Base-by-base conservation (phyloP, 371 early-diverging fungal species). In the Circinella minor region DNA sequence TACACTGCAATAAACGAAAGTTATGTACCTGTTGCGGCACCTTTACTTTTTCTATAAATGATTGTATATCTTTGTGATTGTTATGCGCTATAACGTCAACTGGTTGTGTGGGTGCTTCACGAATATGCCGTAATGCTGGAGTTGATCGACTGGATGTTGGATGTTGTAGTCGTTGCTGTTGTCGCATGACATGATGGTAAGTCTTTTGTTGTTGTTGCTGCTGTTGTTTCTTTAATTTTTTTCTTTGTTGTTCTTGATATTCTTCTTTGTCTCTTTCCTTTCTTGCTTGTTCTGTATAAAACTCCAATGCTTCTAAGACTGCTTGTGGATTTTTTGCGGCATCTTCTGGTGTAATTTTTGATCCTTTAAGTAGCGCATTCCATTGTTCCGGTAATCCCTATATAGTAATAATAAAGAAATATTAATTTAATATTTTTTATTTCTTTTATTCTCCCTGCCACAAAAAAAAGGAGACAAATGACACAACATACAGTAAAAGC, bases 291-390 rank as follows among this genome's bases (percentile, higher is more conserved):
- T 93, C 94, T 17, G 97, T 94, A 78, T 96, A 97, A 76, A 96
- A 97, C 74, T 96, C 95, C 59, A 96, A 86, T 36, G 96, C 96
- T 73, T 96, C 96, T 62, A 96, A 81, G 61, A 97, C 96, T n/a
- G 96, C 95, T 79, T 96, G 96, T n/a, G 97, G 96, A 74, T 97
- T 94, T 14, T 94, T 93, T 57, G 91, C 88, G 68, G 94, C 95
- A 80, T 97, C 97, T 74, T 97, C 96, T 77, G 93, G 89, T 36
- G 96, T 93, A 71, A 97, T 95, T 69, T 90, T 92, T 6, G 95
- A 95, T 54, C 90, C 85, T 71, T 94, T 92, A 48, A 97, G 79
- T 57, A 97, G 84, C 75, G 88, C 84, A 43, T 92, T 91, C 97
- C 96, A 96, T 75, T 94, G 91, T 69, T 92, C 90, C 36, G 97